Conservation (phyloP, 2,329 filamentous ascomycete genomes). For the Eutypa lata region DNA sequence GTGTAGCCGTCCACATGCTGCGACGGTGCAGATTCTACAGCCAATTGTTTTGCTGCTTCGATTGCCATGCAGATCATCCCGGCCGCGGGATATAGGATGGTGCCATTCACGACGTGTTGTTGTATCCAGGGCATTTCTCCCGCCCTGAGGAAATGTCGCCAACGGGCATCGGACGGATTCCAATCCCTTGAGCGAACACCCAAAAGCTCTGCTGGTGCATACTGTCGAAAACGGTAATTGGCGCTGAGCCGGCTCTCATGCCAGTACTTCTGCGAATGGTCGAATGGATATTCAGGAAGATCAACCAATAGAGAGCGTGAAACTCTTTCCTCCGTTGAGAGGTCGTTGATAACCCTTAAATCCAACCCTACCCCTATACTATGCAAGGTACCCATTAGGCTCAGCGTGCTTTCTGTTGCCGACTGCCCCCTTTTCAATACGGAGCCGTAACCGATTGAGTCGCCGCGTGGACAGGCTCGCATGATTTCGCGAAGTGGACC, state of each 20-base stretch:
- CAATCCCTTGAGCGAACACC: constrained; percentile 16
- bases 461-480: background rate
- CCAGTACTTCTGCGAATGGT: constrained; percentile 36
- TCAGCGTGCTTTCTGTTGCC: constrained; percentile 3
- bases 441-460: constrained; percentile 6
- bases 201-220: constrained; percentile 23
- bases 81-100: constrained; percentile 26
- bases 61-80: constrained; percentile 30
- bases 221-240: constrained; percentile 21
- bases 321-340: background rate
- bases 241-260: constrained; percentile 26
- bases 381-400: constrained; percentile 3
- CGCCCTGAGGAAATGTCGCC: constrained; percentile 40
- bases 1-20: no score
- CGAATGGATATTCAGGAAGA: constrained; percentile 37
- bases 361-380: constrained; percentile 3
- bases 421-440: constrained; percentile 2
- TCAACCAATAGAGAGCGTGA: constrained; percentile 22
- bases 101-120: constrained; percentile 36
- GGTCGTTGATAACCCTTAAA: constrained; percentile 9
- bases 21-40: no score
- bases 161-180: constrained; percentile 23
- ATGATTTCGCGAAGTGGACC: constrained; percentile 16
- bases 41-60: constrained; percentile 23
- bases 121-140: constrained; percentile 39